Base-by-base conservation (phyloP, 2,329 filamentous ascomycete species). In the Neophaeococcomyces mojaviensis region DNA sequence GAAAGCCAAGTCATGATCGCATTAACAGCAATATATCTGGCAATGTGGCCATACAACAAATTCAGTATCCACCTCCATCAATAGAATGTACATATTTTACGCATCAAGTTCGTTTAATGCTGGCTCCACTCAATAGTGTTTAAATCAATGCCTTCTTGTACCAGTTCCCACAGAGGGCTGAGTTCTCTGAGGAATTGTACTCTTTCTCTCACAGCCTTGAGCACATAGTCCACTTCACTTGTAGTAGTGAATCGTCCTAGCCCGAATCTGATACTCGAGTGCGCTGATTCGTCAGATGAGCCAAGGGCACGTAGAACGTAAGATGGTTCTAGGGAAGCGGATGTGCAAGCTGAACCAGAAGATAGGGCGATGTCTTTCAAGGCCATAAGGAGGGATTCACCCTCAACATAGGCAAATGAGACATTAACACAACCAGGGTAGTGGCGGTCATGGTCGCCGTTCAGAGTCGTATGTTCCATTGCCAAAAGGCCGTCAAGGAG, bases 71-170 rank as follows among this genome's bases (percentile, higher is more conserved):
- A 6, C 10, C 10, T 28, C 10, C 24, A 28, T 28, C 5, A 10
- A 28, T 6, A 35, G 33, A 5, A 35, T n/a, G n/a, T 35, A 15
- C 5, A 7, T 15, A 15, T 19, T 35, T 35, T 13, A 35, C 5
- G n/a, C 33, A 6, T 15, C n/a, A 7, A 15, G 13, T 5, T 15
- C 5, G 7, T 7, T 77, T 73, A 97, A 68, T 98, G 92, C 72
- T 96, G 89, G 64, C 86, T 94, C 92, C 92, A 98, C 69, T 98
- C 84, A 60, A 98, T 98, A 35, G 88, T 95, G 68, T 94, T 86
- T 56, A 98, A 71, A 62, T 95, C 92, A 53, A 98, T 79, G 13
- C 92, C 92, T 66, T 98, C 92, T 69, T 98, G 92, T 10, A 98
- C 92, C 54, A 98, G 70, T 69, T 98, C 92, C 92, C 92, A 98